Evolutionary conservation across 805 yeast genomes (phyloP).

Genomic region (Saccharomycopsis selenospora): DNA sequence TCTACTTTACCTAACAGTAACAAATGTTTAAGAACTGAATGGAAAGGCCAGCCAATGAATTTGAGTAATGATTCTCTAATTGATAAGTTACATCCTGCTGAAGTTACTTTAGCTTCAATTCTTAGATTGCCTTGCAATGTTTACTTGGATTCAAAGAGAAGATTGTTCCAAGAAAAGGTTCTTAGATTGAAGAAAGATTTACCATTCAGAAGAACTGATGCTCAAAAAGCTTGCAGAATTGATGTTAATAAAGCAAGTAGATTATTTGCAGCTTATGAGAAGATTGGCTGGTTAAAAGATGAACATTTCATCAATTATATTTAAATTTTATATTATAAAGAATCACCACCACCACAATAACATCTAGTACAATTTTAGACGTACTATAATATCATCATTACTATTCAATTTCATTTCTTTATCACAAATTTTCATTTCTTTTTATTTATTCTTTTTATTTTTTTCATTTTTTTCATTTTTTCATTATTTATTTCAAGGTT

Average conservation of each 20-base stretch:
- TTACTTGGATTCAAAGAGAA: slow-evolving; percentile 72
- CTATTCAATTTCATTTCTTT: too few species aligned
- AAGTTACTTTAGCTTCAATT: slow-evolving; percentile 76
- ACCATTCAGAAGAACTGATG: slow-evolving; percentile 93
- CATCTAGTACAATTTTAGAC: too few species aligned
- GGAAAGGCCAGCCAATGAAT: slow-evolving; percentile 99
- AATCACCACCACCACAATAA: too few species aligned
- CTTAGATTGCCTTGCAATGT: slow-evolving; percentile 82
- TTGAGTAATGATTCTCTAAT: slow-evolving; percentile 68
- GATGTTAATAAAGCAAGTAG: slow-evolving; percentile 96
- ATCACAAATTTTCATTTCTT: too few species aligned
- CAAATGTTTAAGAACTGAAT: slow-evolving; percentile 78
- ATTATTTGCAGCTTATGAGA: slow-evolving; percentile 81
- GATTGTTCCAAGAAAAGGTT: slow-evolving; percentile 86
- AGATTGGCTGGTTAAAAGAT: slow-evolving; percentile 88
- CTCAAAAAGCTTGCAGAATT: slow-evolving; percentile 94
- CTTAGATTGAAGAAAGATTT: slow-evolving; percentile 58
- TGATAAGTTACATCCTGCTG: slow-evolving; percentile 82
- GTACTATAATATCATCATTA: too few species aligned
- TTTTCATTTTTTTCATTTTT: too few species aligned
- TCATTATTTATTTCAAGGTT: too few species aligned
- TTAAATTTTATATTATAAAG: too few species aligned
- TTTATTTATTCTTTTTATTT: too few species aligned
- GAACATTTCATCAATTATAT: slow-evolving; percentile 47
- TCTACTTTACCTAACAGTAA: slow-evolving; percentile 57